These are phyloP conservation scores for Rhinocladiella similis DNA, from an alignment of 2,329 filamentous ascomycete species.

Conservation along the genomic window DNA sequence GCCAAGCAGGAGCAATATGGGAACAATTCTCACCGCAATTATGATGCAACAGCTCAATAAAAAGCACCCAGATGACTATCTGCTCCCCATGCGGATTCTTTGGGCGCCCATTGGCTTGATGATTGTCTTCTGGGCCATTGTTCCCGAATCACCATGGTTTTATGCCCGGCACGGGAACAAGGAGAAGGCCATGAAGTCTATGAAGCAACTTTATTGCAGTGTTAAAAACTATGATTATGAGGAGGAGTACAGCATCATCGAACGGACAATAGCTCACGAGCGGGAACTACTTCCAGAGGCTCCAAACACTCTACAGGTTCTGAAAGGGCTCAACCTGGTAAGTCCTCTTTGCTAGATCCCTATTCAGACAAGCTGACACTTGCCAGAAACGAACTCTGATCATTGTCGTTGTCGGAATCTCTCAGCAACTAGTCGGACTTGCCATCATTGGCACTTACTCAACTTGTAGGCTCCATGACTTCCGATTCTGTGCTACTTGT, in stretches of 20 bases:
- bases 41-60: slow-evolving; percentile 1
- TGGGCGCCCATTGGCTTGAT: background rate
- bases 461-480: slow-evolving; percentile 11
- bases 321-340: no score
- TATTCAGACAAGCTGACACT: no score
- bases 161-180: background rate
- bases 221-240: background rate
- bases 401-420: slow-evolving; percentile 2
- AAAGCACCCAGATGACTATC: background rate
- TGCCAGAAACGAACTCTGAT: background rate
- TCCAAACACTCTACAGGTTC: no score
- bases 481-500: no score
- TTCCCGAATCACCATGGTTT: background rate
- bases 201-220: background rate
- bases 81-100: background rate
- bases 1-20: background rate
- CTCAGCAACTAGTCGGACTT: slow-evolving; percentile 25
- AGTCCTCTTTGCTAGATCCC: no score
- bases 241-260: no score
- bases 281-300: no score
- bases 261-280: no score
- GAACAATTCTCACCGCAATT: background rate
- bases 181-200: background rate
- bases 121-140: background rate
- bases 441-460: slow-evolving; percentile 24